Evolutionary conservation across 2,329 filamentous ascomycete species (phyloP).

Genomic region (Arthrinium puccinioides): DNA sequence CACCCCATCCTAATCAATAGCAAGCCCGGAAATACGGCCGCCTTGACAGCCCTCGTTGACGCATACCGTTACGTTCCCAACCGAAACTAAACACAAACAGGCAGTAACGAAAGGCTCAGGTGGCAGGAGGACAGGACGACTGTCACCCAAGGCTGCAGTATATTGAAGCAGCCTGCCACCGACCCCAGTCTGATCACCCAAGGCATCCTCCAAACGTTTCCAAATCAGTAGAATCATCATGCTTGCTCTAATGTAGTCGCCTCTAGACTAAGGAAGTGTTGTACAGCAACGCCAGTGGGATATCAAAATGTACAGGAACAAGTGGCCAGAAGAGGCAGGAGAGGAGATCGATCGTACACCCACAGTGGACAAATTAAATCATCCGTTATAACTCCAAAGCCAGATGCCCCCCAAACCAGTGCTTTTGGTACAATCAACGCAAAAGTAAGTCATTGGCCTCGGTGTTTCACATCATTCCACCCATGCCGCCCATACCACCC

Average conservation of each 20-base stretch:
- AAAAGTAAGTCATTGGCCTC: conserved; percentile 13
- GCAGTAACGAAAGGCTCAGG: too few relatives aligned
- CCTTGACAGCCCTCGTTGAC: too few relatives aligned
- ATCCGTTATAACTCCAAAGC: conserved; percentile 40
- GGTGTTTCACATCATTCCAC: conserved; percentile 52
- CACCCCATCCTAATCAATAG: too few relatives aligned
- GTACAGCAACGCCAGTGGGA: conserved; percentile 4
- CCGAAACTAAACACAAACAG: too few relatives aligned
- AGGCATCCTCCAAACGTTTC: too few relatives aligned
- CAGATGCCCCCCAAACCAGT: conserved; percentile 31
- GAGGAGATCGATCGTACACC: conserved; percentile 30
- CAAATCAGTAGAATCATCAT: too few relatives aligned
- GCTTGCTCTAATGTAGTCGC: conserved; percentile 1
- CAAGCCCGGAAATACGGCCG: too few relatives aligned
- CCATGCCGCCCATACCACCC: conserved; percentile 41
- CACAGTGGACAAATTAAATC: conserved; percentile 28
- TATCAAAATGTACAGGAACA: conserved; percentile 13
- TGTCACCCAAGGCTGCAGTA: too few relatives aligned
- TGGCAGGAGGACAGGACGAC: too few relatives aligned
- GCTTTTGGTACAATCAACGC: conserved; percentile 25
- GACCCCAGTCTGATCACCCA: too few relatives aligned
- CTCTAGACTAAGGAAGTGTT: conserved; percentile 1
- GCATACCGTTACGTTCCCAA: too few relatives aligned
- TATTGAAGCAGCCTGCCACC: too few relatives aligned
- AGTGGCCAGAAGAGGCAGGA: conserved; percentile 19